phyloP scores from a whole-genome alignment of 495 filamentous ascomycete species.

The Penicillium cataractarum region DNA sequence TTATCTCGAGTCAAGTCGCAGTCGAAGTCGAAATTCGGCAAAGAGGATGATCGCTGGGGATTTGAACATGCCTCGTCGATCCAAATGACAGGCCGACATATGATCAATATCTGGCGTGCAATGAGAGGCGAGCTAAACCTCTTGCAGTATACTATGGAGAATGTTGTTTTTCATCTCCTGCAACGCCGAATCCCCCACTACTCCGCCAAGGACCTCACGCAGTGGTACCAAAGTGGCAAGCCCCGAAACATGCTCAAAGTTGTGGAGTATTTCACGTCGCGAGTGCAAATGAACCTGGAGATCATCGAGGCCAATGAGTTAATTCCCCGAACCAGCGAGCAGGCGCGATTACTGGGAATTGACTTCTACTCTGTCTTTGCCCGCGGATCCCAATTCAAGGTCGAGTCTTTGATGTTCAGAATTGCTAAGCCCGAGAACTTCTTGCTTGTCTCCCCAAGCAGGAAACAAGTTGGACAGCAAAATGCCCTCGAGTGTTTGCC shows the following conservation, averaged over 20 bases:
- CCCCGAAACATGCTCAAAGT: conserved; percentile 73
- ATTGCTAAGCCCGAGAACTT: conserved; percentile 98
- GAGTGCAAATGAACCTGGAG: conserved; percentile 83
- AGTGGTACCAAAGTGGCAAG: conserved; percentile 73
- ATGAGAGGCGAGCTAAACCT: conserved; percentile 91
- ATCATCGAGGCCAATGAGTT: conserved; percentile 91
- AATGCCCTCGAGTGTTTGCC: conserved; percentile 95
- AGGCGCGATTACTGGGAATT: conserved; percentile 88
- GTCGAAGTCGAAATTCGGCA: conserved; percentile 79
- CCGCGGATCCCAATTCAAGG: conserved; percentile 95
- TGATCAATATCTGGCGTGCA: conserved; percentile 97
- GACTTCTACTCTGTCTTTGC: conserved; percentile 96
- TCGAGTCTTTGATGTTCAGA: conserved; percentile 97
- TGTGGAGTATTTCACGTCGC: conserved; percentile 73
- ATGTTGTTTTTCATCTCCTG: conserved; percentile 90
- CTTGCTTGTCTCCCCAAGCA: conserved; percentile 83
- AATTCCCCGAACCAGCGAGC: conserved; percentile 87
- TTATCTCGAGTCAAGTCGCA: conserved; percentile 85
- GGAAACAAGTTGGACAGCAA: conserved; percentile 89
- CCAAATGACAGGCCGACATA: conserved; percentile 85
- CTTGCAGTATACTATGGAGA: conserved; percentile 94
- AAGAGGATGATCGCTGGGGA: conserved; percentile 86
- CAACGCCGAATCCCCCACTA: conserved; percentile 94
- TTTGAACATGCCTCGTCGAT: conserved; percentile 90
- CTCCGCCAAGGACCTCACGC: conserved; percentile 72